Evolutionary conservation across 345 rosid species (phyloP), one percentile per base, ranked within the genome.

Genomic region (Eucalyptus urophylla): DNA sequence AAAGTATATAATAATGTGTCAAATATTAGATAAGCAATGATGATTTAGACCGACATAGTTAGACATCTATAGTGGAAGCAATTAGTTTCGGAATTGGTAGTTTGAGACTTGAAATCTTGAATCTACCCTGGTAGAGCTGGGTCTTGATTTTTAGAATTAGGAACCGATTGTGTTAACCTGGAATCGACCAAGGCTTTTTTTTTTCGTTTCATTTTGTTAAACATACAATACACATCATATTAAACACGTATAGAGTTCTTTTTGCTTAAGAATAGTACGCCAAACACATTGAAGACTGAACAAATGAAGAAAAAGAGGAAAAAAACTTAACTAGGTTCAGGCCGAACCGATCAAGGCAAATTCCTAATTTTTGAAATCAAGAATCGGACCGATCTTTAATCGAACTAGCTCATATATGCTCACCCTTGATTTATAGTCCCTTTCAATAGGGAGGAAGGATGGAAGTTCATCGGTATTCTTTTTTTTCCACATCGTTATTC

Each of bases 71-170:
- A 19, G 4, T 10, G 7, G 27, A 21, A 9, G 7, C 12, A 22
- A 72, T 10, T 2, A 14, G 25, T 19, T 72, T 19, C 0, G 2
- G 4, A 72, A 19, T 40, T 7, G 7, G 25, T 33, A 0, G 43
- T 72, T 72, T 19, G 14, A 5, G 8, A 6, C 1, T 17, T 72
- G 25, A 37, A 33, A 37, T 6, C 0, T 72, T 0, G 7, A 10
- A 72, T 10, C 3, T 17, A 33, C 21, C 4, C 0, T 6, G 1
- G 33, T 0, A 19, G 7, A 37, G 6, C 0, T 0, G 0, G 13
- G 6, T 72, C 12, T 6, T 9, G 2, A 19, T 19, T 72, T 17
- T 69, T 69, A 37, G 43, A 5, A 16, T 16, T 3, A 9, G 33
- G 24, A 33, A 72, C 13, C 2, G 0, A 33, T 11, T 11, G 11